phyloP scores from a whole-genome alignment of 2,329 filamentous ascomycete genomes.

The Paecilomyces sp. region DNA sequence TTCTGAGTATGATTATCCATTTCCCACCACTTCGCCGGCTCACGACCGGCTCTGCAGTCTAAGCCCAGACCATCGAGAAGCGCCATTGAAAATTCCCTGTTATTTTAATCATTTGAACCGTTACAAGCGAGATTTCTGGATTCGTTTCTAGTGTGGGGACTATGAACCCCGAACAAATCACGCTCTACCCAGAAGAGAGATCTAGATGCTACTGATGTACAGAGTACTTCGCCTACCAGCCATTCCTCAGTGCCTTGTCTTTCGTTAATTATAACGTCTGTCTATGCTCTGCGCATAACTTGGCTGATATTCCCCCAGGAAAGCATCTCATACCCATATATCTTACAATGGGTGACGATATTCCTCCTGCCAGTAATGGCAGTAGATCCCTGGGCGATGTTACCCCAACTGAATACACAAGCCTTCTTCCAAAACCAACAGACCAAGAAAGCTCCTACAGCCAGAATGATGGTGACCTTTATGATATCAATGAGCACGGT shows the following conservation, averaged over 20 bases:
- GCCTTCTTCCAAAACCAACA: constrained; percentile 18
- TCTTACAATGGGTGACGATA: not conserved
- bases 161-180: not conserved
- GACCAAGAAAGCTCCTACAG: constrained; percentile 4
- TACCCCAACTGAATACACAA: constrained; percentile 17
- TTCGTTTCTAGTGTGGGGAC: not conserved
- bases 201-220: not conserved
- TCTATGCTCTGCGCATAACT: not conserved
- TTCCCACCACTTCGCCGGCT: not conserved
- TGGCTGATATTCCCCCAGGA: not conserved
- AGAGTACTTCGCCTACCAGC: not conserved
- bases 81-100: not conserved
- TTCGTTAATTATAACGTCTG: not conserved
- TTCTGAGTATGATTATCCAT: not conserved
- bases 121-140: not conserved
- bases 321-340: not conserved
- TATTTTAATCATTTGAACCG: not conserved
- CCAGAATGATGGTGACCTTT: constrained; percentile 26
- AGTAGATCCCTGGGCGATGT: not conserved
- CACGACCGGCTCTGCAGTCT: not conserved
- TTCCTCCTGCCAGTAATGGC: constrained; percentile 6
- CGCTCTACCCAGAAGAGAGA: not conserved
- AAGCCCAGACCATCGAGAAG: not conserved
- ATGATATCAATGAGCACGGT: constrained; percentile 30
- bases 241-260: not conserved